These are phyloP conservation scores for Neobulgaria alba DNA, from an alignment of 2,329 filamentous ascomycete species.

Conservation along the genomic window DNA sequence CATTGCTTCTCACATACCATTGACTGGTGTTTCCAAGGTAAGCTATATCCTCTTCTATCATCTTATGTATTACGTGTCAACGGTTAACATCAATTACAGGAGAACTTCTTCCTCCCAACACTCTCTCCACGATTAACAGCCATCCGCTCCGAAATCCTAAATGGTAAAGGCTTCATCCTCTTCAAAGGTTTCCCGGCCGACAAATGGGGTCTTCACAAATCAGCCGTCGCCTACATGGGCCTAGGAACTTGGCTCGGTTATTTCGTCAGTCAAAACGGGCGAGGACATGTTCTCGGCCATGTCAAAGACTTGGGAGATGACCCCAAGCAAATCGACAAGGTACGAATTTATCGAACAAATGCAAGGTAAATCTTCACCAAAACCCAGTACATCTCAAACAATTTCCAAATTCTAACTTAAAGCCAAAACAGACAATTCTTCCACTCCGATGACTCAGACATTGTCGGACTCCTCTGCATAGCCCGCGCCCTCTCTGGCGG, in stretches of 20 bases:
- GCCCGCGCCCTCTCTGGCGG: constrained; percentile 71
- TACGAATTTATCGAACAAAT: constrained; percentile 85
- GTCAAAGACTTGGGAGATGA: constrained; percentile 72
- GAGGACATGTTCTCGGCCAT: constrained; percentile 78
- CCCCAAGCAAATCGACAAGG: constrained; percentile 60
- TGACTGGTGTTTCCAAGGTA: constrained; percentile 63
- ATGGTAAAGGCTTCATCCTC: constrained; percentile 83
- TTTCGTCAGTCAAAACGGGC: constrained; percentile 78
- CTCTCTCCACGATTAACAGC: constrained; percentile 44
- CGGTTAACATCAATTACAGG: constrained; percentile 14
- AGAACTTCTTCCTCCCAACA: constrained; percentile 51
- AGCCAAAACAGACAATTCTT: constrained; percentile 56
- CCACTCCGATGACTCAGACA: constrained; percentile 74
- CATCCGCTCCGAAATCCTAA: constrained; percentile 58
- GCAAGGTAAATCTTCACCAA: constrained; percentile 41
- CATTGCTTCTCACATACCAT: constrained; percentile 51
- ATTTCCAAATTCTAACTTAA: not conserved
- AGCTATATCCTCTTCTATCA: constrained; percentile 1
- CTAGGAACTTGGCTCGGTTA: constrained; percentile 79
- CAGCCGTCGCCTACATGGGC: constrained; percentile 84
- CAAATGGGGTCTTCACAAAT: constrained; percentile 70
- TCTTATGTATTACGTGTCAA: not conserved
- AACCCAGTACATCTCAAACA: not conserved
- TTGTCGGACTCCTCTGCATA: constrained; percentile 77
- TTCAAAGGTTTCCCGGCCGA: constrained; percentile 78